Percentiles rank a stretch among this genome's conserved stretches.
Evolutionary conservation across 169 alveolate species (phyloP).

Genomic region (Plasmodium berghei): DNA sequence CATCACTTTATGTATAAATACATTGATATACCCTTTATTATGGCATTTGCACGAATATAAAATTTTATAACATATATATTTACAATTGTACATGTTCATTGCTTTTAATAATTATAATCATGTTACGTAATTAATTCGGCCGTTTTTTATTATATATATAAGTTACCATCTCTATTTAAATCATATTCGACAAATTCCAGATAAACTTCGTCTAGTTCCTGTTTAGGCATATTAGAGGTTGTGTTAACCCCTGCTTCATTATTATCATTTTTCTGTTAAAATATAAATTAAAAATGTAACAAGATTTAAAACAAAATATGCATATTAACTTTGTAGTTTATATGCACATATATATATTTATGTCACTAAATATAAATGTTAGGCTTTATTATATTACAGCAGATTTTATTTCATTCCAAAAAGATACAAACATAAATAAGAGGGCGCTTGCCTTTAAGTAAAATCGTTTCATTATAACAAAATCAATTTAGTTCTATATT

Average conservation of each 20-base stretch:
- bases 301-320: no score
- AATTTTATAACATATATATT: not conserved
- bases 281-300: not conserved
- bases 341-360: not conserved
- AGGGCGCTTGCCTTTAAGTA: no score
- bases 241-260: no score
- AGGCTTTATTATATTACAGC: no score
- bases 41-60: not conserved
- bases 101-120: not conserved
- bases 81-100: not conserved
- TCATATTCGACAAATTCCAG: slow-evolving; percentile 60
- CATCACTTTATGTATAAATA: not conserved
- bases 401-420: no score
- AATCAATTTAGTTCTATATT: no score
- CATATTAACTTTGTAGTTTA: no score
- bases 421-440: no score
- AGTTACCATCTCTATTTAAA: slow-evolving; percentile 70
- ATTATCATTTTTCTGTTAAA: slow-evolving; percentile 2
- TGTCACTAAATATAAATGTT: no score
- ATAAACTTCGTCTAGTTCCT: slow-evolving; percentile 37
- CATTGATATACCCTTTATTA: not conserved
- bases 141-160: not conserved
- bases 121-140: not conserved
- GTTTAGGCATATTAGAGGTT: slow-evolving; percentile 16
- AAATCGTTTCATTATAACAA: no score